A percentile compares a stretch with the other conserved stretches of the same genome.
Evolutionary conservation across 2,329 filamentous ascomycete genomes (phyloP).

Genomic region (Neonectria hederae): DNA sequence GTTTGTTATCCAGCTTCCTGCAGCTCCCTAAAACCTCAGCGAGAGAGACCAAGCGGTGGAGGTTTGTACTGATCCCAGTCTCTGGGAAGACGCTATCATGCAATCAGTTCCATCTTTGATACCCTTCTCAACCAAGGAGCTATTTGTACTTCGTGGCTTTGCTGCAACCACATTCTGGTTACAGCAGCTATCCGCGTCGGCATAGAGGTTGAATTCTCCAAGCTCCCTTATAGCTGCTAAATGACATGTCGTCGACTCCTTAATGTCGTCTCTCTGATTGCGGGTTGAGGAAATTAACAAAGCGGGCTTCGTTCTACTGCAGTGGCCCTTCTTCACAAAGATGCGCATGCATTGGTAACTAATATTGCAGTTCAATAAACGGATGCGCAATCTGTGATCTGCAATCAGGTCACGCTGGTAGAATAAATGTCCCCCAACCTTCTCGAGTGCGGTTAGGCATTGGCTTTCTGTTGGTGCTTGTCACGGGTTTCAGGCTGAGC

Average conservation of each 20-base stretch:
- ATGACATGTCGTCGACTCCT: not conserved
- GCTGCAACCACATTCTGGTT: conserved; percentile 1
- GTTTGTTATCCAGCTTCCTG: conserved; percentile 12
- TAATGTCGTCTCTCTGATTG: not conserved
- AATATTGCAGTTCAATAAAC: no score
- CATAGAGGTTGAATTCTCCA: conserved; percentile 1
- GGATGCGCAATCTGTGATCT: no score
- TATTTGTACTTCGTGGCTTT: not conserved
- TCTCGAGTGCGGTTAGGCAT: no score
- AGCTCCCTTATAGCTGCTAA: conserved; percentile 1
- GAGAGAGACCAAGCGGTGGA: not conserved
- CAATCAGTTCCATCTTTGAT: not conserved
- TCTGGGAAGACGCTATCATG: not conserved
- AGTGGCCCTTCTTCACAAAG: no score
- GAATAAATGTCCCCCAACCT: no score
- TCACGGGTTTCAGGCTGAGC: not conserved
- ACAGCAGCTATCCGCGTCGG: conserved; percentile 2
- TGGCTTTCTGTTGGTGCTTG: not conserved
- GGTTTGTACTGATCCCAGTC: not conserved
- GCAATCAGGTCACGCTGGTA: no score
- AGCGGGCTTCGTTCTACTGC: no score
- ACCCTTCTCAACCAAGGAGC: not conserved
- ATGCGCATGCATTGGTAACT: no score
- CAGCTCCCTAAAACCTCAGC: not conserved
- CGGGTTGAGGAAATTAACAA: no score